Conservation (phyloP, 805 yeast species). For the Candida mattraensis region DNA sequence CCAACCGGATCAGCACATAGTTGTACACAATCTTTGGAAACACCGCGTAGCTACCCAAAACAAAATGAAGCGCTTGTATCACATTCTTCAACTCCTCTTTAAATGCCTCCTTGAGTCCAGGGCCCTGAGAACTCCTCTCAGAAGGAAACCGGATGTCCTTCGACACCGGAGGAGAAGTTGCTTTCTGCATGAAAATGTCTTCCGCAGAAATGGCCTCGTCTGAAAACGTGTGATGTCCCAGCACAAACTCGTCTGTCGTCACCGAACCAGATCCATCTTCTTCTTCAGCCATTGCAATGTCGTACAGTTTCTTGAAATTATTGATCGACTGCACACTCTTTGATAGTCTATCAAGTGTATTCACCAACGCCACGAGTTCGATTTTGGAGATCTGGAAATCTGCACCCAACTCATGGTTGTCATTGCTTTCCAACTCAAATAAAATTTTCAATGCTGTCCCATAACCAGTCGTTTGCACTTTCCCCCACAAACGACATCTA, state of each 20-base stretch:
- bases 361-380: constrained; percentile 86
- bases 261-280: constrained; percentile 24
- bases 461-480: constrained; percentile 94
- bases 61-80: constrained; percentile 59
- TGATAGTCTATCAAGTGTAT: constrained; percentile 89
- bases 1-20: constrained; percentile 46
- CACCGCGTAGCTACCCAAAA: constrained; percentile 61
- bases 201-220: constrained; percentile 50
- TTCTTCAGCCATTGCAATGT: constrained; percentile 29
- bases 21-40: constrained; percentile 66
- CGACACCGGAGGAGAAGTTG: constrained; percentile 9
- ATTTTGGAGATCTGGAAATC: constrained; percentile 54
- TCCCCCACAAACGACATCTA: constrained; percentile 97
- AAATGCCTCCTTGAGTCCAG: constrained; percentile 41
- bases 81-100: constrained; percentile 52
- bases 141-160: constrained; percentile 28
- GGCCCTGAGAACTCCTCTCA: constrained; percentile 12
- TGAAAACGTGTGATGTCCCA: constrained; percentile 1
- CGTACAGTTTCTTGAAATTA: constrained; percentile 62
- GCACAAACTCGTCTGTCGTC: constrained; percentile 6
- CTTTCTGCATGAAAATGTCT: constrained; percentile 41
- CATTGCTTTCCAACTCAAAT: constrained; percentile 66
- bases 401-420: constrained; percentile 23
- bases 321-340: constrained; percentile 77
- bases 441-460: constrained; percentile 93